Evolutionary conservation across 2,329 filamentous ascomycete species (phyloP), one percentile per base, ranked within the genome.

Genomic region (Saccharata proteae): DNA sequence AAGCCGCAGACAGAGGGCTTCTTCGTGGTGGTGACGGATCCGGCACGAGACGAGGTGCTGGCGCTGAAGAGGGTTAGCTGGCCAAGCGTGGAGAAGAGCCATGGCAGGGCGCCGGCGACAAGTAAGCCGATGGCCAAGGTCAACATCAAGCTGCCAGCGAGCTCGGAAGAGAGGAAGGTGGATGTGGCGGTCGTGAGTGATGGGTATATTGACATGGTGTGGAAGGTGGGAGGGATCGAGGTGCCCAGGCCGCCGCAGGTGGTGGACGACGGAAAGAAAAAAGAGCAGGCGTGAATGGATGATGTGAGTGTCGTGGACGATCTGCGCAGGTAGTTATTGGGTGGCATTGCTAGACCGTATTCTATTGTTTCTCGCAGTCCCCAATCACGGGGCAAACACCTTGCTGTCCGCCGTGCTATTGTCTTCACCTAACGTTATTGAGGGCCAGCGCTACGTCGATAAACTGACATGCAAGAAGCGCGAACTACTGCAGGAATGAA

Each of bases 1-100:
- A 98, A 98, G 57, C 76, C 85, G 11, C 90, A 98, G 56, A 90
- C 76, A 0, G 90, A 98, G 49, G 86, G 86, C 0, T 96, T 78
- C 71, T 96, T 98, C 54, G 72, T 90, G 10, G 51, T 96, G 14
- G 68, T 93, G 0, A 77, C 75, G 5, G 74, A 80, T 43, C 47
- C 70, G 3, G 62, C 61, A 1, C 69, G 59, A 5, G 83, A 88
- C 37, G 83, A 94, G 43, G 67, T 96, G 22, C 57, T 93, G 4
- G 88, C 80, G 3, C 64, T 98, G 40, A 96, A 93, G 67, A 67
- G 90, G 17, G 71, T 90, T 0, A 77, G 76, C 2, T 96, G 90
- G 86, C 59, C 61, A 2, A 48, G 58, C 5, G 39, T 40, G 10
- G 44, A 48, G 14, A 46, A 40, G 24, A 54, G 48, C 28, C 37